phyloP scores from a whole-genome alignment of 192 early-diverging fungal genomes.

The Haplosporangium gracile region DNA sequence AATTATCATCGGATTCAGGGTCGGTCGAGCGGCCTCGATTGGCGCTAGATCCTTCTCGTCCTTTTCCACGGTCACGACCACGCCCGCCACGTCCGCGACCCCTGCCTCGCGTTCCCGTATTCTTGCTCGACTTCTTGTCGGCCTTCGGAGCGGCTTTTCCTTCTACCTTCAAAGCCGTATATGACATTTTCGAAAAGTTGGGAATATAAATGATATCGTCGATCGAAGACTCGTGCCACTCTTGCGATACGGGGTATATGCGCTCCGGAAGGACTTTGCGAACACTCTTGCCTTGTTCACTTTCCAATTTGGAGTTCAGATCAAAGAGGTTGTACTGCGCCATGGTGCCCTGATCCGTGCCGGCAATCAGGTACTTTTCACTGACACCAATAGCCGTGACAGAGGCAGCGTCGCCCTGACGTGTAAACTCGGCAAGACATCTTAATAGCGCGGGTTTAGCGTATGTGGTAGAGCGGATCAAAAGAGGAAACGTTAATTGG shows the following conservation, averaged over 20 bases:
- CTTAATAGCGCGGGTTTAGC: constrained; percentile 24
- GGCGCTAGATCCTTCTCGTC: constrained; percentile 13
- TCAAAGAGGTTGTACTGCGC: constrained; percentile 37
- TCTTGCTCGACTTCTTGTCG: constrained; percentile 13
- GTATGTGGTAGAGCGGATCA: constrained; percentile 9
- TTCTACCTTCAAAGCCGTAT: constrained; percentile 21
- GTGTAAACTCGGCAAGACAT: constrained; percentile 44
- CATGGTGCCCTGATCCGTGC: constrained; percentile 33
- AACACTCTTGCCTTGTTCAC: background rate
- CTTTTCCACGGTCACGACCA: constrained; percentile 1
- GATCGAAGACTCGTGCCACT: constrained; percentile 65
- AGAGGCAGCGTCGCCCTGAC: constrained; percentile 18
- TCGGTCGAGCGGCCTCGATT: background rate
- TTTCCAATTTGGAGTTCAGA: constrained; percentile 15
- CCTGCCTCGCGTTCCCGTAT: background rate
- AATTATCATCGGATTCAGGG: background rate
- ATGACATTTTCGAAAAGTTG: constrained; percentile 35
- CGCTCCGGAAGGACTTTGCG: constrained; percentile 25
- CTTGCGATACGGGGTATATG: constrained; percentile 56
- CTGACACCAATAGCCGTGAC: constrained; percentile 49
- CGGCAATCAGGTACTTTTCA: constrained; percentile 41
- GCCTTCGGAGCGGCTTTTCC: background rate
- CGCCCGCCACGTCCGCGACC: background rate
- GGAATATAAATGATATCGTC: constrained; percentile 62
- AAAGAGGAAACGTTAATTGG: constrained; percentile 16